These are phyloP conservation scores for Podospora bellae-mahoneyi DNA, from an alignment of 495 filamentous ascomycete species.

Conservation along the genomic window DNA sequence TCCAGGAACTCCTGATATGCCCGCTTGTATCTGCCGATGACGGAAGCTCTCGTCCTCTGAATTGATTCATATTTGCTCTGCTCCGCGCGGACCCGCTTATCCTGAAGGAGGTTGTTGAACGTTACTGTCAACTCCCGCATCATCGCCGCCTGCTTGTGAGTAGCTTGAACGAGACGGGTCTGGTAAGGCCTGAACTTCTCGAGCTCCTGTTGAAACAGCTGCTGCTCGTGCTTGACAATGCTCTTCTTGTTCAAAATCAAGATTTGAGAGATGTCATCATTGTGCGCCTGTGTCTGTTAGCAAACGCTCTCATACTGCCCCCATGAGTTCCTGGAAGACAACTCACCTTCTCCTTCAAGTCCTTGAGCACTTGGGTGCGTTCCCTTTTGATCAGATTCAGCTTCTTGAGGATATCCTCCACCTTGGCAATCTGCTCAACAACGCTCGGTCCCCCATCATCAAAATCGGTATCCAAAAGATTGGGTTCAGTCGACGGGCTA, in stretches of 20 bases:
- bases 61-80: constrained; percentile 91
- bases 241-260: constrained; percentile 96
- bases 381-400: constrained; percentile 89
- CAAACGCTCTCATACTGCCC: neutral
- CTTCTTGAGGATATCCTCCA: constrained; percentile 90
- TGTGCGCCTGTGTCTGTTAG: constrained; percentile 67
- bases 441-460: constrained; percentile 75
- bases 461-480: constrained; percentile 86
- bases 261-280: constrained; percentile 95
- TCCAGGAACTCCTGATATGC: constrained; percentile 91
- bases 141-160: constrained; percentile 86
- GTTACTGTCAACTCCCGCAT: constrained; percentile 93
- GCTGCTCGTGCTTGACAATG: constrained; percentile 79
- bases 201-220: constrained; percentile 88
- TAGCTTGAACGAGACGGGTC: constrained; percentile 82
- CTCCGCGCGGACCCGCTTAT: constrained; percentile 89
- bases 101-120: constrained; percentile 85
- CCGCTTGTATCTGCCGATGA: constrained; percentile 84
- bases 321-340: neutral
- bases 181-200: constrained; percentile 97
- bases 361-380: constrained; percentile 85
- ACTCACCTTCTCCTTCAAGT: constrained; percentile 91
- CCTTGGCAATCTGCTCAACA: constrained; percentile 79
- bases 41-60: constrained; percentile 74
- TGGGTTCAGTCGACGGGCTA: constrained; percentile 69